These are phyloP conservation scores for Nelumbo lutea DNA, from an alignment of 164 flowering plant species.

Conservation along the genomic window DNA sequence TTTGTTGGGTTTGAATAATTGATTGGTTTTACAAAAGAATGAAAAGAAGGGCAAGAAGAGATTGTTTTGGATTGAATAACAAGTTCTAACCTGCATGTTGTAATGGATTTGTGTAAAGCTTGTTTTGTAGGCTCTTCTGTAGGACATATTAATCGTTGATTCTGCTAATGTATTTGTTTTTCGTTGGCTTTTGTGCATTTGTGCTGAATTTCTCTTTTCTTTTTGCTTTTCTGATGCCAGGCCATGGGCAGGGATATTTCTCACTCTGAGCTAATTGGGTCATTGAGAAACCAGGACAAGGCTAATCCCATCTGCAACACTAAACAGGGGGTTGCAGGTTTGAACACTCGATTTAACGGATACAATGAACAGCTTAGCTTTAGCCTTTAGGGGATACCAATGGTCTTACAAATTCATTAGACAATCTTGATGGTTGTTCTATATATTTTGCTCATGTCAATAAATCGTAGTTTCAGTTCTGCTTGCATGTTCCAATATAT, in stretches of 20 bases:
- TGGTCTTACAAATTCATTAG: too few species aligned
- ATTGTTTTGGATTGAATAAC: not conserved
- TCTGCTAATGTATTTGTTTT: too few species aligned
- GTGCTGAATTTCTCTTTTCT: not conserved
- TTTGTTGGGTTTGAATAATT: not conserved
- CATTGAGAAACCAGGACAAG: conserved; percentile 25
- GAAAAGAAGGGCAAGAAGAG: not conserved
- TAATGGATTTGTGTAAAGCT: not conserved
- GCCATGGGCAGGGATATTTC: conserved; percentile 26
- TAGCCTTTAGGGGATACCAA: too few species aligned
- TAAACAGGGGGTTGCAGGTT: conserved; percentile 29
- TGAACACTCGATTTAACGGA: not conserved
- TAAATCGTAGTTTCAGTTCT: not conserved
- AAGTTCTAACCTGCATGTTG: too few species aligned
- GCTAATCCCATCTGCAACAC: conserved; percentile 29
- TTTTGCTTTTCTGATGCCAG: conserved; percentile 18
- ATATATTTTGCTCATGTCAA: too few species aligned
- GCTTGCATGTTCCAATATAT: too few species aligned
- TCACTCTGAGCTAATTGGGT: conserved; percentile 25
- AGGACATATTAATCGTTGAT: not conserved
- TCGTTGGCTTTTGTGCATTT: too few species aligned
- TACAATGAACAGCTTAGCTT: too few species aligned
- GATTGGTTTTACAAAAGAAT: not conserved
- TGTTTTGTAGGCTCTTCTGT: not conserved
- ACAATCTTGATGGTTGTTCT: too few species aligned